Percentiles rank a stretch among this genome's conserved stretches.
Conservation (phyloP, 768 basidiomycete species). For the Cystoderma amianthinum region DNA sequence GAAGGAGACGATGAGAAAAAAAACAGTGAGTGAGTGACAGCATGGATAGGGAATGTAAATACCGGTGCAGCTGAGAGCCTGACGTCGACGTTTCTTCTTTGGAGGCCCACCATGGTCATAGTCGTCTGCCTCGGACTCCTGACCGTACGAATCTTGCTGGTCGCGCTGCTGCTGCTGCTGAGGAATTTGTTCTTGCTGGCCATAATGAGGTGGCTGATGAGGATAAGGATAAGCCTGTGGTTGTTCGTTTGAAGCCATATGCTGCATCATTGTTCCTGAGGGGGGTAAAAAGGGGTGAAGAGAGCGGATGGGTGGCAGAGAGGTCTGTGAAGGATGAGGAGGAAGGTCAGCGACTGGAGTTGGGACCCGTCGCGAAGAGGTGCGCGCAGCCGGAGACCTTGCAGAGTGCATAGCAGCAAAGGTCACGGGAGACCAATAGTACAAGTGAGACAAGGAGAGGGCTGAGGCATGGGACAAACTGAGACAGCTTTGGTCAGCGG, state of each 20-base stretch:
- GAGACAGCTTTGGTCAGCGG: conserved; percentile 24
- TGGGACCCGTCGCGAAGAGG: conserved; percentile 12
- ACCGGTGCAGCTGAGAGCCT: conserved; percentile 85
- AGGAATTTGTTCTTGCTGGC: background rate
- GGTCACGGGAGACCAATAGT: conserved; percentile 12
- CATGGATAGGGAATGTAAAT: conserved; percentile 18
- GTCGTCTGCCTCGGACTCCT: conserved; percentile 55
- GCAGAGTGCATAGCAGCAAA: conserved; percentile 3
- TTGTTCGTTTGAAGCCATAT: conserved; percentile 10
- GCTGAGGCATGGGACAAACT: conserved; percentile 23
- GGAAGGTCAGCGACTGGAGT: conserved; percentile 17
- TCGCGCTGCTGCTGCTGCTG: conserved; percentile 18
- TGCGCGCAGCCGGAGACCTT: conserved; percentile 1
- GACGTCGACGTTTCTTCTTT: conserved; percentile 79
- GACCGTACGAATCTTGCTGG: conserved; percentile 21
- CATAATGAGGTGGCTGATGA: background rate
- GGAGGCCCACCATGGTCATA: conserved; percentile 42
- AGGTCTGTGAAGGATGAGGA: conserved; percentile 25
- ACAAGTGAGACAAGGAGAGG: conserved; percentile 9
- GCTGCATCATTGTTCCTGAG: conserved; percentile 28
- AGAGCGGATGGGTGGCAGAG: conserved; percentile 62
- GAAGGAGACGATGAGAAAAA: conserved; percentile 15
- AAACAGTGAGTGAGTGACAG: conserved; percentile 9
- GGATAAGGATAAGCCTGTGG: background rate
- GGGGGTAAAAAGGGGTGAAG: conserved; percentile 60